Conservation (phyloP, 2,329 filamentous ascomycete genomes). For the Epichloe gansuensis region DNA sequence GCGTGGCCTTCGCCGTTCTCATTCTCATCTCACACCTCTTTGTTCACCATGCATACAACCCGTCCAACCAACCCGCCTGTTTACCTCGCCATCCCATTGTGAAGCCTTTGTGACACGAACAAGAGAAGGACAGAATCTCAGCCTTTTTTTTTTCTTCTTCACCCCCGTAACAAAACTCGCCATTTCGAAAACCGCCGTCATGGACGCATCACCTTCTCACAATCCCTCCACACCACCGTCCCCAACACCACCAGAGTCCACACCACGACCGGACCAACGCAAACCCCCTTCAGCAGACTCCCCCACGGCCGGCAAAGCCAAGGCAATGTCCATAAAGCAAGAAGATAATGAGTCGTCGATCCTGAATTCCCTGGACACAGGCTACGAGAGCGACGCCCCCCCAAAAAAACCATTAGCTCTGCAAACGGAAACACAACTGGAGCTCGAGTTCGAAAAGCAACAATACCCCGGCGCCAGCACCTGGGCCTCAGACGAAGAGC, state of each 20-base stretch:
- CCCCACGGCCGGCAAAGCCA: not conserved
- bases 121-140: not conserved
- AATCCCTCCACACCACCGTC: not conserved
- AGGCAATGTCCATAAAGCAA: not conserved
- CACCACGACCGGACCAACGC: not conserved
- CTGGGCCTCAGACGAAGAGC: constrained; percentile 39
- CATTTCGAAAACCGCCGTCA: not conserved
- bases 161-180: not conserved
- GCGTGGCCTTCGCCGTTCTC: not conserved
- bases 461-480: constrained; percentile 29
- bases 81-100: not conserved
- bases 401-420: not conserved
- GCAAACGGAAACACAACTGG: constrained; percentile 5
- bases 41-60: not conserved
- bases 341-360: constrained; percentile 1
- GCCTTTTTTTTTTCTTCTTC: accelerated
- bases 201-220: not conserved
- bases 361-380: constrained; percentile 4
- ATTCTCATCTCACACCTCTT: not conserved
- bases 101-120: not conserved
- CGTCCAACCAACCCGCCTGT: not conserved
- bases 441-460: constrained; percentile 32
- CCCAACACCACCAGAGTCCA: not conserved
- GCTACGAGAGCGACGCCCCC: constrained; percentile 5
- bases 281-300: not conserved